phyloP scores from a whole-genome alignment of 768 basidiomycete genomes.

The Rossbeevera mucosa region DNA sequence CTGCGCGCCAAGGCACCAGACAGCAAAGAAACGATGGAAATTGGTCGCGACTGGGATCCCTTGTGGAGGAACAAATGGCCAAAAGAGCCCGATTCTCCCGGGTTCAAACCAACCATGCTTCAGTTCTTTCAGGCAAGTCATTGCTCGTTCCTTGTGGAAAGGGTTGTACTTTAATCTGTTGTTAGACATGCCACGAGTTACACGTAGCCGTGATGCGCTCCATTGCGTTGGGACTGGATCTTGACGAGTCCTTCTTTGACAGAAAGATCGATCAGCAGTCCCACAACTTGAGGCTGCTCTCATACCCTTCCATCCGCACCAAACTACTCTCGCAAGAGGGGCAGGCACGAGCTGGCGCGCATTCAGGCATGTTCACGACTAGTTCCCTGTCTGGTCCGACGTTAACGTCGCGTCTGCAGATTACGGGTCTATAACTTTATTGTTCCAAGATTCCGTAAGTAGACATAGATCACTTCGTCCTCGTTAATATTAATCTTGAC shows the following conservation, averaged over 20 bases:
- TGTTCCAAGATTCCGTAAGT: conserved; percentile 72
- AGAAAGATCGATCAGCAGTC: conserved; percentile 67
- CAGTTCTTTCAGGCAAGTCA: conserved; percentile 62
- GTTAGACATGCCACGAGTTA: conserved; percentile 67
- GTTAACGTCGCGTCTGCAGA: conserved; percentile 36
- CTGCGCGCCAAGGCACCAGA: conserved; percentile 76
- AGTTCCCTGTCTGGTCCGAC: background rate
- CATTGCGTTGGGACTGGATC: conserved; percentile 72
- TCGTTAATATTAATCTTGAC: conserved; percentile 1
- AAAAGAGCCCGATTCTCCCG: conserved; percentile 52
- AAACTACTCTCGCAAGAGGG: conserved; percentile 54
- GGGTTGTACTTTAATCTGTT: conserved; percentile 8
- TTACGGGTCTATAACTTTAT: conserved; percentile 75
- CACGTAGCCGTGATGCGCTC: conserved; percentile 80
- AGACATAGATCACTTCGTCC: background rate
- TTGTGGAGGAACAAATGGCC: conserved; percentile 83
- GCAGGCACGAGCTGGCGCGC: conserved; percentile 77
- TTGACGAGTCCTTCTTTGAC: conserved; percentile 75
- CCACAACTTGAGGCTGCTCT: conserved; percentile 77
- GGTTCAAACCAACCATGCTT: conserved; percentile 69
- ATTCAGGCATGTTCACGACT: conserved; percentile 49
- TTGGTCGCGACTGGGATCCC: conserved; percentile 78
- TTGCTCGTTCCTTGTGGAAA: background rate
- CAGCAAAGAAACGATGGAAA: conserved; percentile 84
- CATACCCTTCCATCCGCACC: conserved; percentile 73